Conservation (phyloP, 139 green algal genomes). For the Chlorella sp. region DNA sequence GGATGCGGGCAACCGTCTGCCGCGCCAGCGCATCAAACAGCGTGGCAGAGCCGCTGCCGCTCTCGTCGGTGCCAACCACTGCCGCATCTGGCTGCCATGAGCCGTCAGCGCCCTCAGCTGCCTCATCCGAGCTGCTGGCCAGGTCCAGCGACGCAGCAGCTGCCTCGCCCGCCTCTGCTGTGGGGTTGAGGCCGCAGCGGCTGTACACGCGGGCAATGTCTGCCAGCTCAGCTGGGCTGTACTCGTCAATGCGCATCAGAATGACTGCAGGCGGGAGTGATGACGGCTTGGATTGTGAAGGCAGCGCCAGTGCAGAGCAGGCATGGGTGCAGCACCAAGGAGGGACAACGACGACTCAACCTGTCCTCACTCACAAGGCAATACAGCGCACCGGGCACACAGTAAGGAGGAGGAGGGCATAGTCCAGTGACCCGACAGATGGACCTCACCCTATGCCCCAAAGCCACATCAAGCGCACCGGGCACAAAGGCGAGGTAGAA, state of each 20-base stretch:
- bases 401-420: no score
- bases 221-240: conserved; percentile 31
- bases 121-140: neutral
- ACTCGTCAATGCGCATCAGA: conserved; percentile 4
- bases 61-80: neutral
- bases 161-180: no score
- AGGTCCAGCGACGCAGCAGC: no score
- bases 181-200: conserved; percentile 2
- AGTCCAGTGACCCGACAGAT: no score
- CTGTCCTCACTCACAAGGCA: no score
- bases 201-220: conserved; percentile 32
- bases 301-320: no score
- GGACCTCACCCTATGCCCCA: no score
- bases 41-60: neutral
- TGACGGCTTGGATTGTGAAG: no score
- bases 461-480: neutral
- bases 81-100: neutral
- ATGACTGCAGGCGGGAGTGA: conserved; percentile 6
- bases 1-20: conserved; percentile 15
- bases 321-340: no score
- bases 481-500: conserved; percentile 27
- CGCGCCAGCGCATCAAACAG: conserved; percentile 38
- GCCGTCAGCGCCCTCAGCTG: neutral
- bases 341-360: no score
- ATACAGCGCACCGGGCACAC: no score